phyloP scores from a whole-genome alignment of 371 early-diverging fungal species.

The Actinomortierella wolfii region DNA sequence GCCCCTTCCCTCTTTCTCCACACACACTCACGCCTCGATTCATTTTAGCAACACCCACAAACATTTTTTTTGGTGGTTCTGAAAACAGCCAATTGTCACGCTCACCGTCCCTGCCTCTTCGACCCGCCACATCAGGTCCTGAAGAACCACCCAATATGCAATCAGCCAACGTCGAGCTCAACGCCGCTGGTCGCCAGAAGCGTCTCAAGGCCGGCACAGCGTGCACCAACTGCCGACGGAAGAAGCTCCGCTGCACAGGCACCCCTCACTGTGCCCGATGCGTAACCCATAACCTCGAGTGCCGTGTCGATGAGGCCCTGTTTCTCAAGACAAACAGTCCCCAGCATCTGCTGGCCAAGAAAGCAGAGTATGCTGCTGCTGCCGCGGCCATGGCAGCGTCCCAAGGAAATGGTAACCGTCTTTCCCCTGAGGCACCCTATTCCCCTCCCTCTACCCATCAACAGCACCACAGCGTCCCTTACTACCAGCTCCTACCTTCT shows the following conservation, averaged over 20 bases:
- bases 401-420: constrained; percentile 10
- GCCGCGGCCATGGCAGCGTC: constrained; percentile 2
- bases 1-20: neutral
- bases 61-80: too few relatives aligned
- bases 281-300: constrained; percentile 40
- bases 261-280: constrained; percentile 41
- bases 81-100: neutral
- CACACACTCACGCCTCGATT: neutral
- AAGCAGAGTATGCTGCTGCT: too few relatives aligned
- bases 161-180: neutral
- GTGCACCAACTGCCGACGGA: constrained; percentile 45
- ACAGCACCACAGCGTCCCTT: neutral
- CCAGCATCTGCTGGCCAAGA: constrained; percentile 12
- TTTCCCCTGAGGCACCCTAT: constrained; percentile 3
- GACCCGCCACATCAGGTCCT: neutral
- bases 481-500: neutral
- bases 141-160: constrained; percentile 1
- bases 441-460: constrained; percentile 14
- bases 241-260: constrained; percentile 42
- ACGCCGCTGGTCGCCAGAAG: constrained; percentile 35
- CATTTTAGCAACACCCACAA: too few relatives aligned
- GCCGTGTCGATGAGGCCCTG: constrained; percentile 40
- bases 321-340: constrained; percentile 42
- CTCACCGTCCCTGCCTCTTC: neutral
- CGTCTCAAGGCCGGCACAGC: constrained; percentile 45